Conservation (phyloP, 441 rosid species). For the Theobroma grandiflorum region DNA sequence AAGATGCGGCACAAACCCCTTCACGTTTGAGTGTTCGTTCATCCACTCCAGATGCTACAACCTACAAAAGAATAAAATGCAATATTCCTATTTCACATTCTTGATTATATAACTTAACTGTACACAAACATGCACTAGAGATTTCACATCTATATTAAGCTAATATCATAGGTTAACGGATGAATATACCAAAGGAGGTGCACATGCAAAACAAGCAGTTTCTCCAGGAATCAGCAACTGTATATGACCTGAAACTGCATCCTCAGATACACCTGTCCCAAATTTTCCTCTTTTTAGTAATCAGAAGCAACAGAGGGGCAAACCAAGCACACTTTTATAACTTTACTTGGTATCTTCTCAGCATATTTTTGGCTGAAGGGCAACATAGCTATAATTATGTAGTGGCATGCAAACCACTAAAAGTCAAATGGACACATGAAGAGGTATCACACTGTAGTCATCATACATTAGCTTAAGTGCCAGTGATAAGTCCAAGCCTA, state of each 20-base stretch:
- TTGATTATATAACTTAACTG: slow-evolving; percentile 8
- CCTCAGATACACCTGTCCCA: slow-evolving; percentile 92
- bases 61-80: slow-evolving; percentile 48
- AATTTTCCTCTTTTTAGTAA: slow-evolving; percentile 27
- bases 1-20: slow-evolving; percentile 98
- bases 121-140: neutral
- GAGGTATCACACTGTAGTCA: neutral
- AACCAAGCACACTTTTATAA: slow-evolving; percentile 14
- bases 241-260: slow-evolving; percentile 98
- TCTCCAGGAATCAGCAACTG: slow-evolving; percentile 94
- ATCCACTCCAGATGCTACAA: slow-evolving; percentile 96
- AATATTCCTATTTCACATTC: slow-evolving; percentile 15
- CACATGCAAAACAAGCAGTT: slow-evolving; percentile 98
- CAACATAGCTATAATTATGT: neutral
- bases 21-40: slow-evolving; percentile 94
- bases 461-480: slow-evolving; percentile 19
- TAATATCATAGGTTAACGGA: slow-evolving; percentile 14
- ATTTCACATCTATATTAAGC: neutral
- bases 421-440: slow-evolving; percentile 19
- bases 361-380: neutral
- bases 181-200: slow-evolving; percentile 86
- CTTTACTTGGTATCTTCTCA: neutral
- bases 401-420: slow-evolving; percentile 3
- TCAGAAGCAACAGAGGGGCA: slow-evolving; percentile 5
- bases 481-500: neutral